These are phyloP conservation scores for Cladosporium oxysporum DNA, from an alignment of 2,329 filamentous ascomycete species.

Conservation along the genomic window DNA sequence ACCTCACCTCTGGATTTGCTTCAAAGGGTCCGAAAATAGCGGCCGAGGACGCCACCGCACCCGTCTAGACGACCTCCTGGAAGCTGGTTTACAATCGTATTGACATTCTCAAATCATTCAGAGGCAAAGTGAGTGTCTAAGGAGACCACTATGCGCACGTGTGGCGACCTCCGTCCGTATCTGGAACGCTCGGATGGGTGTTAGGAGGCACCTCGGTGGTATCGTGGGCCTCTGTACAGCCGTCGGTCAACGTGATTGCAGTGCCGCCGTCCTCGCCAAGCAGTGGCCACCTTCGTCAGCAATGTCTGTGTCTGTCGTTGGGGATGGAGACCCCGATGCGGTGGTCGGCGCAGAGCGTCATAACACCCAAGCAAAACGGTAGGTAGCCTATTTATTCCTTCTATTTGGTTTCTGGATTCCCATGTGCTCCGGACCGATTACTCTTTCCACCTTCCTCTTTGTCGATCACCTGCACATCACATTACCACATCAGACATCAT, in stretches of 20 bases:
- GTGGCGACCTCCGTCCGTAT: conserved; percentile 16
- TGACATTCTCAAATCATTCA: background rate
- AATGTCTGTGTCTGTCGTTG: conserved; percentile 13
- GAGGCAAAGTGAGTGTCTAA: background rate
- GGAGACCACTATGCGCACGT: background rate
- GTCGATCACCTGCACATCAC: conserved; percentile 14
- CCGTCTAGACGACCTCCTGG: background rate
- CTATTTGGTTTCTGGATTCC: conserved; percentile 15
- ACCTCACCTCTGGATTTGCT: conserved; percentile 19
- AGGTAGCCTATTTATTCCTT: conserved; percentile 15
- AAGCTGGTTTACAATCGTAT: background rate
- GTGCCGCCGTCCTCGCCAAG: conserved; percentile 12
- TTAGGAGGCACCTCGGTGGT: conserved; percentile 21
- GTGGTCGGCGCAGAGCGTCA: conserved; percentile 10
- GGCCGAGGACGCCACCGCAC: conserved; percentile 4
- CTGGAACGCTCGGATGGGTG: conserved; percentile 18
- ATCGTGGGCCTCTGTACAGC: conserved; percentile 17
- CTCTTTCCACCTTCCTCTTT: background rate
- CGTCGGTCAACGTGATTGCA: conserved; percentile 15
- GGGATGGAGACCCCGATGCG: conserved; percentile 16
- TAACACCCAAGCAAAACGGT: conserved; percentile 12
- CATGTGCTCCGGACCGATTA: conserved; percentile 21
- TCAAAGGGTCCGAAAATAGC: background rate
- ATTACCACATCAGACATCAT: conserved; percentile 11
- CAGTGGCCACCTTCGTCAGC: conserved; percentile 19